Evolutionary conservation across 306 rosid species (phyloP), one percentile per base, ranked within the genome.

Genomic region (Corylus heterophylla): DNA sequence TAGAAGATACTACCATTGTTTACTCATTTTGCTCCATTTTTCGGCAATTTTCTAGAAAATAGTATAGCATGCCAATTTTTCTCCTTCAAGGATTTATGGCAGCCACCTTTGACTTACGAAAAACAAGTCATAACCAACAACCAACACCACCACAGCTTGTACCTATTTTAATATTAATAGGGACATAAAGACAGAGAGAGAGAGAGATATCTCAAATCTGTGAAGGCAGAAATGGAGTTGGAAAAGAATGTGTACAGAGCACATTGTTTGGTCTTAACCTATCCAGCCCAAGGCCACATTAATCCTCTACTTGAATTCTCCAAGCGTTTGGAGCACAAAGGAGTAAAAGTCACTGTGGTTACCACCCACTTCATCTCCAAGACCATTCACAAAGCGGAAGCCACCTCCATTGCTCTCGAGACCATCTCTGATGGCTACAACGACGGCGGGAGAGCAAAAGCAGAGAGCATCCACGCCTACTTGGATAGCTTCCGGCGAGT

Each of bases 361-460:
- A 77, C 77, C 69, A 88, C 97, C 64, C 12, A 68, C 56, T 90
- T 76, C 86, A 87, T 87, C 76, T 76, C 82, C 79, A 88, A 85
- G 31, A 81, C 87, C 70, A 79, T 85, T 77, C 77, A 58, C 7
- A 58, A 58, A 22, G 66, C 10, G 2, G 51, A 82, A 84, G 31
- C 82, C 74, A 86, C 49, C 86, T 77, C 29, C 66, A 83, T 62
- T 59, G 7, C 12, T 50, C 73, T 61, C 37, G 94, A 89, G 25
- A 80, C 86, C 64, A 89, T 92, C 11, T 92, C 97, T 2, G 95
- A 92, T 27, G 92, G 95, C 13, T 90, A 22, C 69, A 93, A 92
- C 31, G 66, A 85, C 1, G 95, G 81, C 31, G 93, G 93, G n/a
- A 89, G 80, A 49, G 17, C 71, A 20, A 78, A 59, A 31, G 85